These are phyloP conservation scores for Annulohypoxylon moriforme DNA, from an alignment of 495 filamentous ascomycete genomes.

Conservation along the genomic window DNA sequence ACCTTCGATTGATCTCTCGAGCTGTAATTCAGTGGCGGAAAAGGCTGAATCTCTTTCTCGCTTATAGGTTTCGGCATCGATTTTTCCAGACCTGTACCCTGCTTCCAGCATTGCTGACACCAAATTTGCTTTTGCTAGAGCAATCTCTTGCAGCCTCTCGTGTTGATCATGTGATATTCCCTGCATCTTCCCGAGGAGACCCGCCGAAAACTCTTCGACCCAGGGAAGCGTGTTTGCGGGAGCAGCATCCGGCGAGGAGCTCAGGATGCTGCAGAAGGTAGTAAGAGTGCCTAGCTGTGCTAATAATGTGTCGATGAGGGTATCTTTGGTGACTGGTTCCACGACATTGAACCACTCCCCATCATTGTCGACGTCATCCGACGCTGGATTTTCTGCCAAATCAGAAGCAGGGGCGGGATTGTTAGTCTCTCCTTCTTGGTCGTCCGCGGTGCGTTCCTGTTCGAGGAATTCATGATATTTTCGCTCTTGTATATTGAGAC, in stretches of 20 bases:
- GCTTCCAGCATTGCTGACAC: constrained; percentile 63
- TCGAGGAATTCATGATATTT: constrained; percentile 64
- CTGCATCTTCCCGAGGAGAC: constrained; percentile 59
- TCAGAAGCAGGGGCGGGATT: not conserved
- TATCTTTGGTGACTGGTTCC: constrained; percentile 69
- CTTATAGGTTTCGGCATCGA: constrained; percentile 63
- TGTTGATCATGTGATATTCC: constrained; percentile 58
- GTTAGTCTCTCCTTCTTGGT: constrained; percentile 6
- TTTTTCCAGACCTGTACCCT: constrained; percentile 61
- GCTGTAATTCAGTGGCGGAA: constrained; percentile 51
- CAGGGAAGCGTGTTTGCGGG: constrained; percentile 54
- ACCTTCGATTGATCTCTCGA: constrained; percentile 55
- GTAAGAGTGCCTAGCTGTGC: constrained; percentile 66
- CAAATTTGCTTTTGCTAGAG: constrained; percentile 65
- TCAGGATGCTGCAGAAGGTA: constrained; percentile 61
- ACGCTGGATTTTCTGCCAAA: not conserved
- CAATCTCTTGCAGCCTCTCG: constrained; percentile 63
- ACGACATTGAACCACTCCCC: constrained; percentile 72
- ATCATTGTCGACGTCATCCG: constrained; percentile 45
- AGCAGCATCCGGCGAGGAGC: constrained; percentile 48
- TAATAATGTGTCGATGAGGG: constrained; percentile 69
- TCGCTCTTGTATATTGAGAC: constrained; percentile 68
- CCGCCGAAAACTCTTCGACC: constrained; percentile 66
- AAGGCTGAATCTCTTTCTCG: constrained; percentile 61
- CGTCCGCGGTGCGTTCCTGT: constrained; percentile 29